phyloP scores from a whole-genome alignment of 768 basidiomycete species.

The Mycena vulgaris region DNA sequence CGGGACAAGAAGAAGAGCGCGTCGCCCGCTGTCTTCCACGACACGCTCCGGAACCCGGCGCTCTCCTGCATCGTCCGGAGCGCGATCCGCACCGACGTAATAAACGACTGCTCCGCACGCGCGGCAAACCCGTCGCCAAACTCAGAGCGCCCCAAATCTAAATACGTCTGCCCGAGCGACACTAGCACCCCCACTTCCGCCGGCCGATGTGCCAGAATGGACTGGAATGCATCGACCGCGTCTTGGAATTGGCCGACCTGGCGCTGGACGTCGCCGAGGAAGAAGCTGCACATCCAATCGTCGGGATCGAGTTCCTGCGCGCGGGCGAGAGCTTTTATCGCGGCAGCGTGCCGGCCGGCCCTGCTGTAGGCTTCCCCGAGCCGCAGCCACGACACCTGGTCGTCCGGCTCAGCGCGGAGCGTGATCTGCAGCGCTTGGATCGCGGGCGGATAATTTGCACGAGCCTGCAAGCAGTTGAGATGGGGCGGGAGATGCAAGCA shows the following conservation, averaged over 20 bases:
- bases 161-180: constrained; percentile 78
- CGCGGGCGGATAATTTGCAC: constrained; percentile 78
- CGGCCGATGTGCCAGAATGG: constrained; percentile 69
- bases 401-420: constrained; percentile 82
- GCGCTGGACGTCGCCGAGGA: constrained; percentile 88
- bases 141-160: constrained; percentile 81
- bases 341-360: constrained; percentile 91
- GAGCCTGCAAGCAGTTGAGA: constrained; percentile 62
- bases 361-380: constrained; percentile 93
- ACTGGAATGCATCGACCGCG: constrained; percentile 78
- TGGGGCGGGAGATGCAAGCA: constrained; percentile 16
- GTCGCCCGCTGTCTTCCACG: constrained; percentile 91
- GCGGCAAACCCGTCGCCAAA: constrained; percentile 77
- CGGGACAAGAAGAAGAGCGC: constrained; percentile 77
- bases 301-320: constrained; percentile 81
- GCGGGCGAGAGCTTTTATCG: constrained; percentile 86
- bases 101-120: constrained; percentile 82
- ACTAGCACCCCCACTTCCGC: constrained; percentile 81
- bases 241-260: constrained; percentile 82
- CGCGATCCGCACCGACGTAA: constrained; percentile 69
- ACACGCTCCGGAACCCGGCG: constrained; percentile 76
- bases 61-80: constrained; percentile 64
- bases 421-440: constrained; percentile 91
- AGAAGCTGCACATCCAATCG: constrained; percentile 88
- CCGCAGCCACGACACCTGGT: constrained; percentile 89